phyloP scores from a whole-genome alignment of 106 monocot genomes.

The Allium fistulosum region DNA sequence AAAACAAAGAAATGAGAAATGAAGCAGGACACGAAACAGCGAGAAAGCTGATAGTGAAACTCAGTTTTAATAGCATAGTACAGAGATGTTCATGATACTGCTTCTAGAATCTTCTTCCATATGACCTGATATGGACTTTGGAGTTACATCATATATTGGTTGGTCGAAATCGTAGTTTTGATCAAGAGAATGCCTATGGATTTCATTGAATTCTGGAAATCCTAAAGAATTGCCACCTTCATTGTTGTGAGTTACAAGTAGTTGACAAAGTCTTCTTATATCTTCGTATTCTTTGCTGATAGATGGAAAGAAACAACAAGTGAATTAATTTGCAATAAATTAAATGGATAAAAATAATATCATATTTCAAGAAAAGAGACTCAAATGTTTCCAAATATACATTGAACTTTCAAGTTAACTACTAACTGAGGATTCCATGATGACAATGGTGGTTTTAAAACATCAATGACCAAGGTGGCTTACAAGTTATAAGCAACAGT shows the following conservation, averaged over 20 bases:
- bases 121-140: conserved; percentile 8
- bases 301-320: not conserved
- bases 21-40: too few relatives aligned
- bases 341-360: not conserved
- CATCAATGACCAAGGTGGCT: too few relatives aligned
- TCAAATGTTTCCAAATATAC: too few relatives aligned
- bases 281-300: conserved; percentile 72
- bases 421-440: too few relatives aligned
- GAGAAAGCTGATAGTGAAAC: too few relatives aligned
- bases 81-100: conserved; percentile 1
- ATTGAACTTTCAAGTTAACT: too few relatives aligned
- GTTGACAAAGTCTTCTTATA: conserved; percentile 46
- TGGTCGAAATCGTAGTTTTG: conserved; percentile 24
- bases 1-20: too few relatives aligned
- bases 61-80: too few relatives aligned
- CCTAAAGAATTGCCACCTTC: conserved; percentile 18
- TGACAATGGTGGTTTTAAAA: too few relatives aligned
- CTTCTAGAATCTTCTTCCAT: conserved; percentile 19
- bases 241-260: conserved; percentile 22
- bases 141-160: conserved; percentile 12
- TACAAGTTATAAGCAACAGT: too few relatives aligned
- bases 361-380: not conserved
- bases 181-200: conserved; percentile 11
- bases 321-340: not conserved
- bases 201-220: conserved; percentile 14